These are phyloP conservation scores for Saitozyma sp. DNA, from an alignment of 768 basidiomycete species.

Conservation along the genomic window DNA sequence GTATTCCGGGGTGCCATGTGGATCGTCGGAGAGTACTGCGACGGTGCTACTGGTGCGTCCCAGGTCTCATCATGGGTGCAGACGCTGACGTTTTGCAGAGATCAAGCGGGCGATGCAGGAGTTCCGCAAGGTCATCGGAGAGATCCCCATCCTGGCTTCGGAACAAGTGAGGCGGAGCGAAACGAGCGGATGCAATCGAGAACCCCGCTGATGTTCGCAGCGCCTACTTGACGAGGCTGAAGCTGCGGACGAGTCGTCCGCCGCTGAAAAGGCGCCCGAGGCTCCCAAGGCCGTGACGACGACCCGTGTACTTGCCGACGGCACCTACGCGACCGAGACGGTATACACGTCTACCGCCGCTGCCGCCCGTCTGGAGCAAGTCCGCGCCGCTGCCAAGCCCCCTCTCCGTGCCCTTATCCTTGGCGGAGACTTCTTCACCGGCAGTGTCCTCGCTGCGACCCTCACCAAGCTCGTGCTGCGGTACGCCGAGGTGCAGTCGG, in stretches of 20 bases:
- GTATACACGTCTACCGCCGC: slow-evolving; percentile 65
- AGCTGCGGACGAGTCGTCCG: slow-evolving; percentile 59
- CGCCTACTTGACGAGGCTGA: slow-evolving; percentile 72
- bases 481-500: slow-evolving; percentile 58
- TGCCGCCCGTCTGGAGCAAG: slow-evolving; percentile 68
- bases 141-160: slow-evolving; percentile 93
- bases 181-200: too few species aligned
- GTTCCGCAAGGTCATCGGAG: slow-evolving; percentile 81
- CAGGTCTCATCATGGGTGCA: not conserved
- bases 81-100: slow-evolving; percentile 52
- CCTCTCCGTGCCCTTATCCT: slow-evolving; percentile 88
- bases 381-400: slow-evolving; percentile 84
- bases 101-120: slow-evolving; percentile 74
- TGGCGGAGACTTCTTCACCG: slow-evolving; percentile 96
- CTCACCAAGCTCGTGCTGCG: slow-evolving; percentile 89
- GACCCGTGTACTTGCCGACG: slow-evolving; percentile 81
- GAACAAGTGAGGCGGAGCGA: slow-evolving; percentile 62
- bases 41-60: slow-evolving; percentile 56
- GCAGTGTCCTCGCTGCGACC: slow-evolving; percentile 80
- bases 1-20: slow-evolving; percentile 94
- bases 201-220: slow-evolving; percentile 26
- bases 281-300: slow-evolving; percentile 60
- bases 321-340: slow-evolving; percentile 96
- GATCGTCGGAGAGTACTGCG: slow-evolving; percentile 96
- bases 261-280: slow-evolving; percentile 51